Percentiles rank a stretch among this genome's conserved stretches.
phyloP scores from a whole-genome alignment of 108 stramenopile species.

The Nitzschia palea region DNA sequence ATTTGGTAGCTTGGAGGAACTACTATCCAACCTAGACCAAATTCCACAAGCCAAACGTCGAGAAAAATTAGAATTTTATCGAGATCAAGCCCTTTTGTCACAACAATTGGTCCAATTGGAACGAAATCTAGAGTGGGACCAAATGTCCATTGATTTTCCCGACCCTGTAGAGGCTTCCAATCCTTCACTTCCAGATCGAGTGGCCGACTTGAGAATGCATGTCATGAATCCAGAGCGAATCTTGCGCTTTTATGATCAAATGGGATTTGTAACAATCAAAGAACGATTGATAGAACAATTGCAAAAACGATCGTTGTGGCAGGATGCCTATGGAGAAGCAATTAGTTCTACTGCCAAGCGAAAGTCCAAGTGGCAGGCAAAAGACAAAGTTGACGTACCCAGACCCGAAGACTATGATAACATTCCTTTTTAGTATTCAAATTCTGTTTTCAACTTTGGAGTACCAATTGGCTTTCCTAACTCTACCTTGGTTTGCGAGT shows the following conservation, averaged over 20 bases:
- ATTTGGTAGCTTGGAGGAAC: slow-evolving; percentile 58
- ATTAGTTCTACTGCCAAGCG: not conserved
- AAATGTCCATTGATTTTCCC: slow-evolving; percentile 22
- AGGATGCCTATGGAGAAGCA: not conserved
- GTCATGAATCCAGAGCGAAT: slow-evolving; percentile 47
- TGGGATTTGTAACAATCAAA: slow-evolving; percentile 60
- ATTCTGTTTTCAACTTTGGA: not conserved
- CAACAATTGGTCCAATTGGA: slow-evolving; percentile 46
- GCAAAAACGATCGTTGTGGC: not conserved
- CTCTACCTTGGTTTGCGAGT: too few species aligned
- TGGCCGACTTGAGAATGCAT: slow-evolving; percentile 45
- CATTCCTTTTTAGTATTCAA: slow-evolving; percentile 54
- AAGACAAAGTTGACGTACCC: slow-evolving; percentile 30
- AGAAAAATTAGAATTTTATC: slow-evolving; percentile 53
- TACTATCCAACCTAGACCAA: slow-evolving; percentile 51
- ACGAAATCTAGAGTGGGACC: slow-evolving; percentile 35
- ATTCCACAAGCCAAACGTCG: slow-evolving; percentile 68
- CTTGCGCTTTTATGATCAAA: slow-evolving; percentile 57
- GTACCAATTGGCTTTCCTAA: not conserved
- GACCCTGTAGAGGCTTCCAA: not conserved
- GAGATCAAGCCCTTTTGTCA: slow-evolving; percentile 57
- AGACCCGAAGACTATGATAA: slow-evolving; percentile 55
- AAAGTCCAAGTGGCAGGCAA: not conserved
- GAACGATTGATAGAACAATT: slow-evolving; percentile 36
- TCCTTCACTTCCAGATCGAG: slow-evolving; percentile 16